Evolutionary conservation across 1,284 basidiomycete genomes (phyloP).

Genomic region (Trichosporon sp.): DNA sequence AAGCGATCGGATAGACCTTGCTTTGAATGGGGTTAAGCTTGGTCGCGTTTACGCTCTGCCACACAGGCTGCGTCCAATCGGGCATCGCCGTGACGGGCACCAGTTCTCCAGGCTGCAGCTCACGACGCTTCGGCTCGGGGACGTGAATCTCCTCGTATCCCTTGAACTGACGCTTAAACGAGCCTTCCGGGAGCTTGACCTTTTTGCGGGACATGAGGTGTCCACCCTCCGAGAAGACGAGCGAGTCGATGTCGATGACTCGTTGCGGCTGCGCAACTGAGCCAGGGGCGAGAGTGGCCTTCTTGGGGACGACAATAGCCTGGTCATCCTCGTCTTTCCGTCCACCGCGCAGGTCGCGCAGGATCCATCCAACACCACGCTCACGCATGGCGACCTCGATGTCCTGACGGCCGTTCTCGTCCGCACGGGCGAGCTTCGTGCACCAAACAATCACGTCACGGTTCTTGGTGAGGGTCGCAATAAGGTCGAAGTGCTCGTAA

Average conservation of each 20-base stretch:
- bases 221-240: slow-evolving; percentile 94
- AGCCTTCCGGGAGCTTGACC: slow-evolving; percentile 94
- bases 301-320: slow-evolving; percentile 69
- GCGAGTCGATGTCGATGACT: slow-evolving; percentile 85
- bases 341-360: slow-evolving; percentile 81
- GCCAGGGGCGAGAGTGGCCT: slow-evolving; percentile 84
- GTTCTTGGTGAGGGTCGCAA: slow-evolving; percentile 90
- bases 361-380: slow-evolving; percentile 93
- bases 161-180: slow-evolving; percentile 94
- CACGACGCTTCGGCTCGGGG: slow-evolving; percentile 84
- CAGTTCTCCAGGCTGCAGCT: slow-evolving; percentile 66
- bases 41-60: slow-evolving; percentile 62
- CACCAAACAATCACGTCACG: slow-evolving; percentile 97
- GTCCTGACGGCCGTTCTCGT: slow-evolving; percentile 87
- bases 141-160: slow-evolving; percentile 99
- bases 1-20: slow-evolving; percentile 88
- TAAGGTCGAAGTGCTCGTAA: slow-evolving; percentile 86
- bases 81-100: slow-evolving; percentile 78
- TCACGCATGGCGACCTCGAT: slow-evolving; percentile 98
- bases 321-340: slow-evolving; percentile 62
- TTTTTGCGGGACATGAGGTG: slow-evolving; percentile 99
- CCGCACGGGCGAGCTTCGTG: slow-evolving; percentile 88
- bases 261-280: slow-evolving; percentile 83
- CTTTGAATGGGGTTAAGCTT: slow-evolving; percentile 89
- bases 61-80: slow-evolving; percentile 83